Evolutionary conservation across 129 eudicot species (phyloP).

Genomic region (Escallonia herrerae): DNA sequence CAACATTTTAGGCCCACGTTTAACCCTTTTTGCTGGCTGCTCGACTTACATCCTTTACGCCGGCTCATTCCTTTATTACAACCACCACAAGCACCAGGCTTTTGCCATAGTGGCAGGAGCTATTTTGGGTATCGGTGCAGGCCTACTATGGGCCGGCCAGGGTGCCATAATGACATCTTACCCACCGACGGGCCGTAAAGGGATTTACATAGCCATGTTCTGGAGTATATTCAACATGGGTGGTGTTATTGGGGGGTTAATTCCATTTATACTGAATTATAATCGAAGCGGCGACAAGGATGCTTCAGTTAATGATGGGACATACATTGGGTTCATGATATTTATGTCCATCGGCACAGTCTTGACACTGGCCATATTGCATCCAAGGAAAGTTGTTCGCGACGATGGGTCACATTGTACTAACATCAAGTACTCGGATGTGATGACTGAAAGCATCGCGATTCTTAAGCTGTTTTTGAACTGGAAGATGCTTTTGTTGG

Average conservation of each 20-base stretch:
- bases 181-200: constrained; percentile 68
- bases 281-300: constrained; percentile 33
- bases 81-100: constrained; percentile 64
- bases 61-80: constrained; percentile 80
- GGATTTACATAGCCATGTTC: constrained; percentile 72
- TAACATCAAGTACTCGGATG: constrained; percentile 62
- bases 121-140: constrained; percentile 81
- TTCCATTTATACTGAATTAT: constrained; percentile 67
- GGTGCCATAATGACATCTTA: constrained; percentile 97
- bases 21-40: constrained; percentile 77
- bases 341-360: constrained; percentile 76
- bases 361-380: constrained; percentile 53
- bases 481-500: constrained; percentile 82
- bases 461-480: constrained; percentile 55
- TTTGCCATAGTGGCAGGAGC: constrained; percentile 79
- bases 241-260: constrained; percentile 90
- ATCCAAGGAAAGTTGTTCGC: constrained; percentile 73
- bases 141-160: constrained; percentile 90
- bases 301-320: constrained; percentile 81
- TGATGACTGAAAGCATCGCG: constrained; percentile 31
- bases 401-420: constrained; percentile 80
- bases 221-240: constrained; percentile 94
- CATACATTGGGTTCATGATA: constrained; percentile 86
- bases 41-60: constrained; percentile 77
- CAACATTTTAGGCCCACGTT: constrained; percentile 77